Conservation (phyloP, 345 rosid species). For the Noccaea caerulescens region DNA sequence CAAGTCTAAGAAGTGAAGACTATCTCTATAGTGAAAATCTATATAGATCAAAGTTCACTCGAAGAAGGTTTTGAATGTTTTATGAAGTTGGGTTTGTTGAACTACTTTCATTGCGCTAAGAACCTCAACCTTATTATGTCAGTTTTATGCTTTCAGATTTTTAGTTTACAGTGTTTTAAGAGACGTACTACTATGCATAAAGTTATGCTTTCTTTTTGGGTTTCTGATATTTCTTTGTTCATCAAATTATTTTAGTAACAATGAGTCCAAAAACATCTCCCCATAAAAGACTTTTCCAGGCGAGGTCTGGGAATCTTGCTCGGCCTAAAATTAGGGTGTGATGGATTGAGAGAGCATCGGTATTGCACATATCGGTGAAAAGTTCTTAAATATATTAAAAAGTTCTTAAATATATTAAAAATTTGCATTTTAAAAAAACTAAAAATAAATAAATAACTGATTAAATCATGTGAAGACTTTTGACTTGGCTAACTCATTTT, state of each 20-base stretch:
- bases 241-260: neutral
- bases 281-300: no score
- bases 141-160: slow-evolving; percentile 30
- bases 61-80: slow-evolving; percentile 40
- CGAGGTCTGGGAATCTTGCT: no score
- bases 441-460: no score
- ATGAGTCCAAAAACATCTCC: no score
- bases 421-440: no score
- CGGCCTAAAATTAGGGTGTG: no score
- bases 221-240: neutral
- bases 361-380: no score
- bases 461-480: no score
- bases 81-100: slow-evolving; percentile 33
- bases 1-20: slow-evolving; percentile 46
- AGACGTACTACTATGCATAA: neutral
- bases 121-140: slow-evolving; percentile 37
- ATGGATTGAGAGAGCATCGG: no score
- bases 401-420: no score
- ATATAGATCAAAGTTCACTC: slow-evolving; percentile 18
- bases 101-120: slow-evolving; percentile 26
- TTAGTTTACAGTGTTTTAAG: slow-evolving; percentile 30
- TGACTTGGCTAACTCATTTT: no score
- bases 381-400: no score
- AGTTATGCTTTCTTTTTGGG: neutral
- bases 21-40: slow-evolving; percentile 25